Evolutionary conservation across 2,329 filamentous ascomycete genomes (phyloP).

Genomic region (Penicillium occitanis): DNA sequence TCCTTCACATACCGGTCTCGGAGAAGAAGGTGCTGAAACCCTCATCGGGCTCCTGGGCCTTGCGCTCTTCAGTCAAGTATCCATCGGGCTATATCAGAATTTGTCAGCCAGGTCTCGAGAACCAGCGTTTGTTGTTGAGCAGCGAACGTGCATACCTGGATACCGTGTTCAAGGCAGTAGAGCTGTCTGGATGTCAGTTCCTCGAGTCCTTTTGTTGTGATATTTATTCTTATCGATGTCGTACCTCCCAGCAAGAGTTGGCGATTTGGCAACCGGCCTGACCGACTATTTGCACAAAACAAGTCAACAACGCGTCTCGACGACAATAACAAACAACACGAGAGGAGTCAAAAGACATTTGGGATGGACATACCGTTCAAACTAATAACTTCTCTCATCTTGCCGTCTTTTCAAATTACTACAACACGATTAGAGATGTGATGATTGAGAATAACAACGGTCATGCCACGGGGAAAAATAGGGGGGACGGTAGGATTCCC

Average conservation of each 20-base stretch:
- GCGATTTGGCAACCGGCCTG: conserved; percentile 99
- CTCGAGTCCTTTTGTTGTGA: conserved; percentile 23
- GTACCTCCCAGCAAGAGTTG: conserved; percentile 99
- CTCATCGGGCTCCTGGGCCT: conserved; percentile 86
- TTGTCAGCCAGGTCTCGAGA: conserved; percentile 23
- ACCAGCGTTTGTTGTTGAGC: conserved; percentile 18
- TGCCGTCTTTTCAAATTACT: conserved; percentile 44
- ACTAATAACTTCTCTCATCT: conserved; percentile 99
- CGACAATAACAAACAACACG: neutral
- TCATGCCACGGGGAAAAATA: conserved; percentile 21
- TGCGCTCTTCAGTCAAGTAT: conserved; percentile 97
- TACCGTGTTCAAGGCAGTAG: conserved; percentile 99
- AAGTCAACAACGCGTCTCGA: conserved; percentile 39
- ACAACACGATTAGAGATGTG: conserved; percentile 17
- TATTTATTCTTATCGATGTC: conserved; percentile 32
- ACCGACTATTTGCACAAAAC: conserved; percentile 67
- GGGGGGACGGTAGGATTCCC: conserved; percentile 23
- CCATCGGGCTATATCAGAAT: conserved; percentile 74
- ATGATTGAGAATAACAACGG: neutral
- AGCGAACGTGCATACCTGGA: conserved; percentile 69
- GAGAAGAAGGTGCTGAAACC: conserved; percentile 99
- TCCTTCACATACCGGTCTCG: conserved; percentile 76
- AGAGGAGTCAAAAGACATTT: conserved; percentile 10
- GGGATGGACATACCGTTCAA: conserved; percentile 79
- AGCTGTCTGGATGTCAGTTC: conserved; percentile 58